Evolutionary conservation across 352 stramenopile genomes (phyloP), one percentile per base, ranked within the genome.

Genomic region (Phytopythium aichiense): DNA sequence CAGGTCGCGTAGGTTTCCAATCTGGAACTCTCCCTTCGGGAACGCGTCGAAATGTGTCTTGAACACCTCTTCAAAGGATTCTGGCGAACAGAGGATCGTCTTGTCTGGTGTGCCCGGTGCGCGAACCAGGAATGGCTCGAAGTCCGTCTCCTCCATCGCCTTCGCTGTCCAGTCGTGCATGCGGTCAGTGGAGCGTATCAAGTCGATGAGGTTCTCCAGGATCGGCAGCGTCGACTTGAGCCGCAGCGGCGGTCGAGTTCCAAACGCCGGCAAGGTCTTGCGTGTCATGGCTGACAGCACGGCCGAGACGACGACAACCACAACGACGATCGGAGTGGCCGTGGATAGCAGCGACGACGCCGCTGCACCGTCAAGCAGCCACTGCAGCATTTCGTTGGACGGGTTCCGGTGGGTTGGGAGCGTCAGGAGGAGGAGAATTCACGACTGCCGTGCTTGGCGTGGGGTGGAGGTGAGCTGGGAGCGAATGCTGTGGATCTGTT

Each of bases 41-140:
- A 92, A 95, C 42, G 73, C 77, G 20, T 87, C 68, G 63, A 92
- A 92, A 6, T 92, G 66, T 0, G 54, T 79, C 64, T 84, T 80
- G 42, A 82, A 53, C 25, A 85, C 67, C 40, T 85, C 73, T 54
- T 87, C 74, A 30, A 79, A 65, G 2, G 65, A 65, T 8, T 70
- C 22, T 2, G 68, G 61, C 7, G 65, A 54, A 7, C 48, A 81
- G 1, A 87, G 20, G 7, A 83, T 40, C 4, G 60, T 69, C 50
- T 73, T 63, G n/a, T 81, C 66, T 1, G 64, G 64, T 0, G 57
- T 68, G 6, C 70, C 71, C 2, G 76, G 52, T 12, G 70, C 59
- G 40, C 67, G 56, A 6, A 84, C 22, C 40, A 75, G 37, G 13
- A 73, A 66, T 15, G 77, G 68, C 48, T 76, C 65, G 2, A 68